Conservation (phyloP, 495 filamentous ascomycete genomes). For the Podospora pseudocomata region DNA sequence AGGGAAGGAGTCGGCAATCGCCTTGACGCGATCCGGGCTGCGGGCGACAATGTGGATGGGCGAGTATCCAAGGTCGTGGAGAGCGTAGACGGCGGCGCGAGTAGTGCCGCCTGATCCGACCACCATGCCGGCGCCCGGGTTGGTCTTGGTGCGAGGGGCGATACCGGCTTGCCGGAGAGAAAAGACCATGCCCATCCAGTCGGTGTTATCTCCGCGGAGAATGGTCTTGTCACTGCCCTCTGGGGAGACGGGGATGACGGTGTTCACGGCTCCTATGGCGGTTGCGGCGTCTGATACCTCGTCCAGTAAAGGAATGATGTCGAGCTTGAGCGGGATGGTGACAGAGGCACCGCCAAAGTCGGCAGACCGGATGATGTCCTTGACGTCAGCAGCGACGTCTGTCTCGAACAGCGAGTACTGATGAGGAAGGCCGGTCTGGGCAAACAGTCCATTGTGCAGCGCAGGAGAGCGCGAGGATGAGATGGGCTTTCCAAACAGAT, state of each 20-base stretch:
- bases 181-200: conserved; percentile 89
- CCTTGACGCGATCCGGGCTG: conserved; percentile 59
- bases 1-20: conserved; percentile 70
- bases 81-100: conserved; percentile 83
- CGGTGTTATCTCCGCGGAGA: conserved; percentile 86
- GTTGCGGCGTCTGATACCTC: conserved; percentile 71
- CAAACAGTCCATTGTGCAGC: conserved; percentile 84
- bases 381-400: conserved; percentile 58
- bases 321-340: conserved; percentile 91
- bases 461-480: conserved; percentile 75
- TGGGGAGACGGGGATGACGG: conserved; percentile 57
- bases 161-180: conserved; percentile 73
- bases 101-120: conserved; percentile 91
- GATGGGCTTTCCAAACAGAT: conserved; percentile 83
- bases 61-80: conserved; percentile 75
- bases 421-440: conserved; percentile 77
- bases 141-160: conserved; percentile 32
- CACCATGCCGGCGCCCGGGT: conserved; percentile 58
- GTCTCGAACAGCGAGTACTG: conserved; percentile 80
- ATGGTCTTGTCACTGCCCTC: conserved; percentile 36
- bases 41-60: conserved; percentile 88
- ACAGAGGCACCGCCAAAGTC: conserved; percentile 91
- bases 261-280: conserved; percentile 92
- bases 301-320: conserved; percentile 79
- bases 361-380: conserved; percentile 61